A percentile compares a stretch with the other conserved stretches of the same genome.
phyloP scores from a whole-genome alignment of 2,329 filamentous ascomycete genomes.

The Waltergamsia citrina region DNA sequence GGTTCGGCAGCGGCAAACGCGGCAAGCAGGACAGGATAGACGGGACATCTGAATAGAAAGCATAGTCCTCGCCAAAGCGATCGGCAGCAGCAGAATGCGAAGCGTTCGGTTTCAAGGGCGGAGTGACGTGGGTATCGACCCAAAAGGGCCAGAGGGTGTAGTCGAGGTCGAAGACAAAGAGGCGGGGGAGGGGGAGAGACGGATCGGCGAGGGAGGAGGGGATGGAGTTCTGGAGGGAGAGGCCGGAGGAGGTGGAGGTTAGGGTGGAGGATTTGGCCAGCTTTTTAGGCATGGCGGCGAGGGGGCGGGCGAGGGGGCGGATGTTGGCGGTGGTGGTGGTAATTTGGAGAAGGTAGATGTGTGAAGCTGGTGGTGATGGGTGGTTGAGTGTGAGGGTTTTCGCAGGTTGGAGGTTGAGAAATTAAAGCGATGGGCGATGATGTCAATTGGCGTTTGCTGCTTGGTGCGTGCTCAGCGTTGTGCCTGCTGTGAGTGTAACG shows the following conservation, averaged over 20 bases:
- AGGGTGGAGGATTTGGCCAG: neutral
- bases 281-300: conserved; percentile 3
- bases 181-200: conserved; percentile 60
- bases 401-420: too few species aligned
- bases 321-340: neutral
- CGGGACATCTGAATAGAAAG: conserved; percentile 64
- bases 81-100: conserved; percentile 38
- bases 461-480: neutral
- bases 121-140: conserved; percentile 85
- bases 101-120: conserved; percentile 51
- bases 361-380: neutral
- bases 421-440: too few species aligned
- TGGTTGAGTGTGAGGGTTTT: too few species aligned
- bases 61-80: conserved; percentile 51
- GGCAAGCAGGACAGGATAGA: conserved; percentile 53
- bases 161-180: conserved; percentile 92
- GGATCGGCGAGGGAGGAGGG: conserved; percentile 40
- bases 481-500: neutral
- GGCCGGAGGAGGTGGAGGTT: neutral
- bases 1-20: conserved; percentile 3
- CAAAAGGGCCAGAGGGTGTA: conserved; percentile 99
- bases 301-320: neutral
- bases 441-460: neutral
- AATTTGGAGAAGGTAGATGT: neutral
- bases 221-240: conserved; percentile 10